Evolutionary conservation across 176 grass and related monocot species (phyloP).

Genomic region (Hyparrhenia diplandra): DNA sequence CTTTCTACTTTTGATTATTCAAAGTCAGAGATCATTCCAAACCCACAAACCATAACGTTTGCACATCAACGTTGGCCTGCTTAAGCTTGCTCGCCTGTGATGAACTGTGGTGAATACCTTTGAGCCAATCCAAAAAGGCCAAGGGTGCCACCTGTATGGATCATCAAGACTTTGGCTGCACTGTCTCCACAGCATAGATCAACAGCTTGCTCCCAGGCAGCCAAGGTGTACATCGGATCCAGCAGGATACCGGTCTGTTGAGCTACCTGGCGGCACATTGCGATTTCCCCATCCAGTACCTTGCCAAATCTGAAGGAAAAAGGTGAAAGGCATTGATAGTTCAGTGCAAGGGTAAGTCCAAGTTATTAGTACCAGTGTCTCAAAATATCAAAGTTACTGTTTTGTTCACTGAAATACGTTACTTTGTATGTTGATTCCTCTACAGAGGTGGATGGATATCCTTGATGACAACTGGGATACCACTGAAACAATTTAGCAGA

Average conservation of each 20-base stretch:
- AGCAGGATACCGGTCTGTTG: constrained; percentile 72
- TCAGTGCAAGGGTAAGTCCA: not conserved
- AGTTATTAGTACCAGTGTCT: not conserved
- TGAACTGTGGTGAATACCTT: constrained; percentile 51
- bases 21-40: not conserved
- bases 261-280: constrained; percentile 56
- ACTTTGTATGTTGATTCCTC: not conserved
- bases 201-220: constrained; percentile 68
- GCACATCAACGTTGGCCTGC: not conserved
- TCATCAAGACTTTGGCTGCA: constrained; percentile 61
- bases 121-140: constrained; percentile 83
- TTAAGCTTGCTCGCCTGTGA: not conserved
- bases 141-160: constrained; percentile 87
- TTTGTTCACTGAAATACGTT: not conserved
- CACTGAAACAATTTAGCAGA: not conserved
- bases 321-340: not conserved
- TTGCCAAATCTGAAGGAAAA: constrained; percentile 72
- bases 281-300: constrained; percentile 65
- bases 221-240: constrained; percentile 88
- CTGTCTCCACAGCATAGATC: constrained; percentile 36
- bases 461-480: not conserved
- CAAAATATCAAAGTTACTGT: not conserved
- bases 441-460: not conserved
- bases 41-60: not conserved
- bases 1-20: not conserved